phyloP scores from a whole-genome alignment of 1,284 basidiomycete genomes.

The Tilletiopsis washingtonensis region DNA sequence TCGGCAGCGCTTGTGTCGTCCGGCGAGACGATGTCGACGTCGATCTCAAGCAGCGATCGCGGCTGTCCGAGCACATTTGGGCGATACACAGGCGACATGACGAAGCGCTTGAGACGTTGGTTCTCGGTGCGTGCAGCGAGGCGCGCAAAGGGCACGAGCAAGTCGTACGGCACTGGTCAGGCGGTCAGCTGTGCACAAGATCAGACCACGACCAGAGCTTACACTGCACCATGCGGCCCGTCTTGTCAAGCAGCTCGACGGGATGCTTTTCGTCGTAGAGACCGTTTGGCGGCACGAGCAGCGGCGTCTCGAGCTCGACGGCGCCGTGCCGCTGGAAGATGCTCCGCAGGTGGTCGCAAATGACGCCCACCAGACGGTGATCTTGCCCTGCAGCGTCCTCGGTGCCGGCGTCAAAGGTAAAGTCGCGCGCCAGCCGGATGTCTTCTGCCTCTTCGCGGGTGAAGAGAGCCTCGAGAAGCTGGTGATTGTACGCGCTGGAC shows the following conservation, averaged over 20 bases:
- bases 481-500: conserved; percentile 27
- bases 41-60: conserved; percentile 40
- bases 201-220: too few relatives aligned
- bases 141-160: conserved; percentile 71
- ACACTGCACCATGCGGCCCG: conserved; percentile 46
- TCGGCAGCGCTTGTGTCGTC: conserved; percentile 43
- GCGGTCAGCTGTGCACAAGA: too few relatives aligned
- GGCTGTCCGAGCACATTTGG: conserved; percentile 47
- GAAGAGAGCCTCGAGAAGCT: conserved; percentile 29
- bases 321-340: conserved; percentile 84
- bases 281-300: conserved; percentile 63
- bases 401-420: conserved; percentile 68
- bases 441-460: conserved; percentile 9
- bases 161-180: conserved; percentile 42
- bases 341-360: conserved; percentile 65
- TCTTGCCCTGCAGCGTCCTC: conserved; percentile 59
- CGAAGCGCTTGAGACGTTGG: conserved; percentile 79
- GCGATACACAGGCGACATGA: conserved; percentile 54
- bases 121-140: conserved; percentile 67
- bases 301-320: conserved; percentile 71
- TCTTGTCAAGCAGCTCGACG: conserved; percentile 67
- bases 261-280: conserved; percentile 72
- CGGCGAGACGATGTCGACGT: conserved; percentile 47
- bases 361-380: conserved; percentile 64
- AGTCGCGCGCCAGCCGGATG: conserved; percentile 58